Evolutionary conservation across 805 yeast genomes (phyloP).

Genomic region (Yamadazyma ubonensis): DNA sequence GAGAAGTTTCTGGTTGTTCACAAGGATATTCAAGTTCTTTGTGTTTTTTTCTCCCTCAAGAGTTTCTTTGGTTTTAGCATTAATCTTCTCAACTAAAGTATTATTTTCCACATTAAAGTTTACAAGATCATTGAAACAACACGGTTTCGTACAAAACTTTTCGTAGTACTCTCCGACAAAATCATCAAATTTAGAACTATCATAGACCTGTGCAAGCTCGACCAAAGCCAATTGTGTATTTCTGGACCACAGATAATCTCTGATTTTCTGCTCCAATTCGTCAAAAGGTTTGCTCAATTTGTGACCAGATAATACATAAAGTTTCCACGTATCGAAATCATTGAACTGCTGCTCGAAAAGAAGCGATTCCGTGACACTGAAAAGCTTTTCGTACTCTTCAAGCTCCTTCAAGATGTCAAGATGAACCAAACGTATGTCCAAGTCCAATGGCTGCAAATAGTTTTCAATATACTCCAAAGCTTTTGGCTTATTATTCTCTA

Average conservation of each 20-base stretch:
- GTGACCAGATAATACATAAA: constrained; percentile 46
- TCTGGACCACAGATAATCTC: constrained; percentile 19
- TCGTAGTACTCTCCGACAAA: constrained; percentile 43
- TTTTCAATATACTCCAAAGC: constrained; percentile 14
- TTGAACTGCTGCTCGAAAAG: constrained; percentile 55
- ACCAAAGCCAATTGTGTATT: constrained; percentile 30
- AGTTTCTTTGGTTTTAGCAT: not conserved
- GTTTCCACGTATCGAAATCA: constrained; percentile 76
- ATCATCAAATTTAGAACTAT: constrained; percentile 19
- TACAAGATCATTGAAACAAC: constrained; percentile 63
- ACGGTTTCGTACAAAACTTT: constrained; percentile 52
- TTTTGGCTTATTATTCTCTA: not conserved
- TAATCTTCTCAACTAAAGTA: constrained; percentile 20
- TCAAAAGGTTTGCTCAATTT: constrained; percentile 33
- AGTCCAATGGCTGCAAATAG: constrained; percentile 38
- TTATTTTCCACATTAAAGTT: constrained; percentile 19
- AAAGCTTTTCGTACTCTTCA: constrained; percentile 46
- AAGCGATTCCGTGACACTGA: constrained; percentile 36
- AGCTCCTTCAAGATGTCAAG: constrained; percentile 45
- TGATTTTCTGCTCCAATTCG: constrained; percentile 20
- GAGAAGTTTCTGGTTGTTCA: constrained; percentile 51
- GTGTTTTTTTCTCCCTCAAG: constrained; percentile 8
- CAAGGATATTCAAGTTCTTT: constrained; percentile 22
- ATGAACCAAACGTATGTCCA: constrained; percentile 61
- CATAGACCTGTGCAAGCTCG: constrained; percentile 23